Evolutionary conservation across 371 early-diverging fungal genomes (phyloP).

Genomic region (Lichtheimia corymbifera): DNA sequence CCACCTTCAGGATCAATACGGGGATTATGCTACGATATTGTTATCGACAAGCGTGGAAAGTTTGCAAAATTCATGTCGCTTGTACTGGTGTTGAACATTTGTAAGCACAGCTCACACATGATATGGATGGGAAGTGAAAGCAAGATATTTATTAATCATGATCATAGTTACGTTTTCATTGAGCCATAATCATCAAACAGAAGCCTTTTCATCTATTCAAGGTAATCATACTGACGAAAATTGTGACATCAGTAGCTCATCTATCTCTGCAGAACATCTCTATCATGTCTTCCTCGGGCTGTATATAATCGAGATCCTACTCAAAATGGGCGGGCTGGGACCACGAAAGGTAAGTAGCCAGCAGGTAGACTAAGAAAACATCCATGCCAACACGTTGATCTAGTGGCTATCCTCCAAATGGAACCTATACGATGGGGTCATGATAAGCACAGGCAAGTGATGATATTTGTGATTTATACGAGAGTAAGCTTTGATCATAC

Average conservation of each 20-base stretch:
- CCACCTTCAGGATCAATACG: constrained; percentile 32
- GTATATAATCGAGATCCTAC: constrained; percentile 41
- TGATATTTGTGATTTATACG: not conserved
- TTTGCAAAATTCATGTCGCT: constrained; percentile 40
- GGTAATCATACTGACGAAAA: not conserved
- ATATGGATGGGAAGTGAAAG: not conserved
- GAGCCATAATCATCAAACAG: constrained; percentile 8
- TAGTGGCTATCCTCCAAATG: constrained; percentile 50
- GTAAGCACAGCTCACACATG: constrained; percentile 5
- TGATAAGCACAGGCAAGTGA: constrained; percentile 31
- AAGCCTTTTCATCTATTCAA: not conserved
- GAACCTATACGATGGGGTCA: constrained; percentile 49
- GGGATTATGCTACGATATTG: constrained; percentile 48
- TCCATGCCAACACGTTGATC: not conserved
- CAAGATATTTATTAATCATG: not conserved
- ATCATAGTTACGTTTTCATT: constrained; percentile 24
- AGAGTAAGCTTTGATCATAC: too few relatives aligned
- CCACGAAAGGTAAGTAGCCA: constrained; percentile 36
- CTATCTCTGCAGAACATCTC: not conserved
- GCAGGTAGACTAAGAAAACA: not conserved
- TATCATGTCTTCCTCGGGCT: constrained; percentile 27
- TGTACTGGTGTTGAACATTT: constrained; percentile 35
- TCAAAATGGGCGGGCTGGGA: constrained; percentile 50
- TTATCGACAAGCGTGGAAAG: constrained; percentile 45
- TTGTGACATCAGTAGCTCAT: not conserved